A percentile compares a stretch with the other conserved stretches of the same genome.
These are phyloP conservation scores for Miamiensis avidus DNA, from an alignment of 169 alveolate species.

Conservation along the genomic window DNA sequence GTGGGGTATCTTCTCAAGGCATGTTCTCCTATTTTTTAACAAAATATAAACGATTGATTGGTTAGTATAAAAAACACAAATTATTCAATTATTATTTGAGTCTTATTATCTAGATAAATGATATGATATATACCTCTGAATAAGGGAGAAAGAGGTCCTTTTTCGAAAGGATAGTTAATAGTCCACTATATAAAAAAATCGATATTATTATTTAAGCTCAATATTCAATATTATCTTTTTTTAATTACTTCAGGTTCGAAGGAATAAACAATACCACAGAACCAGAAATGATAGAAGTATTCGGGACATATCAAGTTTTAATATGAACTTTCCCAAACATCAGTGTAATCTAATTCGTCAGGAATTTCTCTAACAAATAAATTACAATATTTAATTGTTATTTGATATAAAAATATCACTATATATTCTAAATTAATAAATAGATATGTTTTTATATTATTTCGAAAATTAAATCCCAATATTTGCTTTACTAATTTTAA, in stretches of 20 bases:
- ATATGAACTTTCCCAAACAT: constrained; percentile 48
- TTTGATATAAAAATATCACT: too few species aligned
- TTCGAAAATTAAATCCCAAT: not conserved
- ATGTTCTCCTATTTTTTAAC: constrained; percentile 60
- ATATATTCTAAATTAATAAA: too few species aligned
- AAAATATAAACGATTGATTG: not conserved
- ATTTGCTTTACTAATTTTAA: too few species aligned
- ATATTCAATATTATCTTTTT: too few species aligned
- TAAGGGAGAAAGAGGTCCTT: constrained; percentile 78
- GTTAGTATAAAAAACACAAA: not conserved
- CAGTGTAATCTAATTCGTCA: constrained; percentile 49
- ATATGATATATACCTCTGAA: constrained; percentile 74
- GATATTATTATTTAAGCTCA: too few species aligned
- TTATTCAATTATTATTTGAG: too few species aligned
- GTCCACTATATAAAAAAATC: constrained; percentile 34
- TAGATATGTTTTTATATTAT: not conserved
- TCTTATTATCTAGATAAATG: too few species aligned
- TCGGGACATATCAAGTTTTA: constrained; percentile 42
- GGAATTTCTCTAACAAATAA: constrained; percentile 38
- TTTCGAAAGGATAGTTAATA: constrained; percentile 79
- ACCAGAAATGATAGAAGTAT: constrained; percentile 51
- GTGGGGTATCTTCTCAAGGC: constrained; percentile 85
- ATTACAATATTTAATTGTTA: too few species aligned
- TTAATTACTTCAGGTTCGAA: constrained; percentile 47
- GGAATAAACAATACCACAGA: constrained; percentile 48